Evolutionary conservation across 2,329 filamentous ascomycete species (phyloP).

Genomic region (Periglandula ipomoeae): DNA sequence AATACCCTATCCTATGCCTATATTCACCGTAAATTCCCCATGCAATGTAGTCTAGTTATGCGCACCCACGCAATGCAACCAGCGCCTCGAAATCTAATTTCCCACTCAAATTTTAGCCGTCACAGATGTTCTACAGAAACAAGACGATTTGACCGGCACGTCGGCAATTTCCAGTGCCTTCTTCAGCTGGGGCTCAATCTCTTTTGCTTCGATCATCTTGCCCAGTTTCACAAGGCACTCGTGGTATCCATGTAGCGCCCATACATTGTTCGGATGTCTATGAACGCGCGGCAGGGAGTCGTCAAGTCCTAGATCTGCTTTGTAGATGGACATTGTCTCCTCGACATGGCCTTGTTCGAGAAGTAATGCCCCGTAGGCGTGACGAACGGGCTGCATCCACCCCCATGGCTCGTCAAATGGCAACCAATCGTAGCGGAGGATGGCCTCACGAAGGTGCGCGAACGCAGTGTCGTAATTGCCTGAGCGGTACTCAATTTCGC

Average conservation of each 20-base stretch:
- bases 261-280: conserved; percentile 65
- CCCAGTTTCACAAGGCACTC: conserved; percentile 54
- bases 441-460: conserved; percentile 44
- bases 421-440: conserved; percentile 51
- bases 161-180: conserved; percentile 48
- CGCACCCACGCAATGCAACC: neutral
- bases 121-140: conserved; percentile 17
- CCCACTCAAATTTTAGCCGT: conserved; percentile 15
- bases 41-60: neutral
- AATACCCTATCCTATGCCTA: neutral
- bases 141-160: conserved; percentile 38
- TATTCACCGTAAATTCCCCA: neutral
- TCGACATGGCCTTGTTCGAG: conserved; percentile 55
- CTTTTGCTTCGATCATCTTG: conserved; percentile 27
- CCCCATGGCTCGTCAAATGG: conserved; percentile 70
- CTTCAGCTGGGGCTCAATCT: conserved; percentile 33
- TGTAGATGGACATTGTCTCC: conserved; percentile 48
- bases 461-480: conserved; percentile 52
- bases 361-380: conserved; percentile 61
- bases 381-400: conserved; percentile 68
- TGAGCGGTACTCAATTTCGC: conserved; percentile 63
- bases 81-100: no score
- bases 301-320: conserved; percentile 51
- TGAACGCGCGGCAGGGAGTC: conserved; percentile 53
- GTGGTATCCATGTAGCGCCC: conserved; percentile 64